phyloP scores from a whole-genome alignment of 176 grass and related monocot genomes.

The Puccinellia tenuiflora region DNA sequence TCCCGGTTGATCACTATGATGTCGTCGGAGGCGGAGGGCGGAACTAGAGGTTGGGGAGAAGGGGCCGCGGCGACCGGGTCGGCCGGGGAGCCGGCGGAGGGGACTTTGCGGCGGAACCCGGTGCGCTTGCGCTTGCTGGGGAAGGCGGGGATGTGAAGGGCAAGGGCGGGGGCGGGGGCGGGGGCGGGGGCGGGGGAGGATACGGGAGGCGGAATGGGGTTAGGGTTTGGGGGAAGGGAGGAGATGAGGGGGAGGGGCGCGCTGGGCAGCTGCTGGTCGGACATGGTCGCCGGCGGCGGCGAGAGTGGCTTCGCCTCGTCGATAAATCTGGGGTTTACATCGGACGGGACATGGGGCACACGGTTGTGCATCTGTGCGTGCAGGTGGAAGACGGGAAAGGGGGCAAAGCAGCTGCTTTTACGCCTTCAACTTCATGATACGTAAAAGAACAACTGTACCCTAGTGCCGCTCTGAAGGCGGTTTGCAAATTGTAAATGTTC shows the following conservation, averaged over 20 bases:
- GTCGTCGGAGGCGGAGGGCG: constrained; percentile 52
- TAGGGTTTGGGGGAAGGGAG: constrained; percentile 35
- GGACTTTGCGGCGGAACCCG: constrained; percentile 81
- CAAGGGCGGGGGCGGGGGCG: neutral
- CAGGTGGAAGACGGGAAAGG: neutral
- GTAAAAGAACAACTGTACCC: accelerated
- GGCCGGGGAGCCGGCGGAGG: constrained; percentile 20
- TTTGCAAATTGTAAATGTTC: neutral
- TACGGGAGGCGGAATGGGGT: neutral
- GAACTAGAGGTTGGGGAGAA: neutral
- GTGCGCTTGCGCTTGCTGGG: constrained; percentile 91
- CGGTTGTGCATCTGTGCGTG: neutral
- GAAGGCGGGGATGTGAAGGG: constrained; percentile 39
- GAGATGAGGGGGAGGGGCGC: constrained; percentile 24
- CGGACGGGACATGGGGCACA: neutral
- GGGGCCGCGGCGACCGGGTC: neutral
- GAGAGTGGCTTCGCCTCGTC: neutral
- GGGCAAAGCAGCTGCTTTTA: accelerated
- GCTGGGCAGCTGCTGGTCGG: constrained; percentile 42
- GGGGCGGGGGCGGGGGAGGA: neutral
- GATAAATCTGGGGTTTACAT: constrained; percentile 28
- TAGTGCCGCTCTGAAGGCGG: neutral
- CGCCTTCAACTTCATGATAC: constrained; percentile 1
- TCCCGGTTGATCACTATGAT: constrained; percentile 99
- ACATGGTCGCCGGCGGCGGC: constrained; percentile 39